phyloP scores from a whole-genome alignment of 208 protist species.

The Polymyxa betae region DNA sequence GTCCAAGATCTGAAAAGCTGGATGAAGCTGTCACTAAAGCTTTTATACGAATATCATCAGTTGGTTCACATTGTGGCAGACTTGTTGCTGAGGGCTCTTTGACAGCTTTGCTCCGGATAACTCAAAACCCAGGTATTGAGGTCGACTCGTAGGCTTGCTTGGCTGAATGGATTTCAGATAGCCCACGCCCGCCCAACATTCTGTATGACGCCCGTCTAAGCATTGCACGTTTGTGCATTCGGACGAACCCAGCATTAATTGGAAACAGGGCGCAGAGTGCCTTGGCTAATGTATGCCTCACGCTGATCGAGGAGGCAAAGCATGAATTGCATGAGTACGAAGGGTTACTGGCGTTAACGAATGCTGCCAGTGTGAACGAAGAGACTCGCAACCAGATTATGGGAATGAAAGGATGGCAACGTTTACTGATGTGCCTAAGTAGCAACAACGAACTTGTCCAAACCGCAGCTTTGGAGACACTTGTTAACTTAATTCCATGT shows the following conservation, averaged over 20 bases:
- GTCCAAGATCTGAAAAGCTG: background rate
- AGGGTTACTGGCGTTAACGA: conserved; percentile 42
- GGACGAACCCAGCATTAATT: conserved; percentile 16
- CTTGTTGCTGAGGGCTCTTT: conserved; percentile 5
- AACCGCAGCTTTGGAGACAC: background rate
- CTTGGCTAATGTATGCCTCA: background rate
- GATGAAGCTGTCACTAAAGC: conserved; percentile 35
- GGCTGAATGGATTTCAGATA: background rate
- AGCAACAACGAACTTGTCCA: background rate
- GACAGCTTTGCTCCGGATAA: background rate
- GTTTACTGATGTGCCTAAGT: background rate
- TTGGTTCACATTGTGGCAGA: background rate
- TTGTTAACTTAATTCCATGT: conserved; percentile 7
- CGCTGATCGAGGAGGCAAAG: background rate
- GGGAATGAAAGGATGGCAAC: background rate
- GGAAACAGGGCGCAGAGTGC: background rate
- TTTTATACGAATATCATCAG: background rate
- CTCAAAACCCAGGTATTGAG: background rate
- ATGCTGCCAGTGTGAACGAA: conserved; percentile 28
- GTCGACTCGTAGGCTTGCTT: background rate
- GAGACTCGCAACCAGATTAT: conserved; percentile 17
- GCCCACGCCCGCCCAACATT: background rate
- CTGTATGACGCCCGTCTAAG: background rate
- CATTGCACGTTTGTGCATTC: background rate
- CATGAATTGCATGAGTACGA: conserved; percentile 53